Percentiles rank a stretch among this genome's conserved stretches.
These are phyloP conservation scores for Colletotrichum tabaci DNA, from an alignment of 2,329 filamentous ascomycete genomes.

Conservation along the genomic window DNA sequence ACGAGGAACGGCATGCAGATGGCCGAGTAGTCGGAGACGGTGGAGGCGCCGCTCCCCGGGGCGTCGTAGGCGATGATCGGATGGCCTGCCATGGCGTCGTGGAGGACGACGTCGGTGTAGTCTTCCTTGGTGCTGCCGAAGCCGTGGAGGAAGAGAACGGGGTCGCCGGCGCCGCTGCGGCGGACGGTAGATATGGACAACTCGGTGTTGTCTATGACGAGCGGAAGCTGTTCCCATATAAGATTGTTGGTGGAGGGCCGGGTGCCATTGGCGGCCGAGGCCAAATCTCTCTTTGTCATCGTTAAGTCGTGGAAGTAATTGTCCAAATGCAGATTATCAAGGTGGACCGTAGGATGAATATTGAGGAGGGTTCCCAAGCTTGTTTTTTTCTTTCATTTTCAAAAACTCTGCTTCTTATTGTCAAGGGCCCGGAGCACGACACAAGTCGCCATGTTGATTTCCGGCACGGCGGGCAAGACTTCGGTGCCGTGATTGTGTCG, in stretches of 20 bases:
- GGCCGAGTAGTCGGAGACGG: constrained; percentile 39
- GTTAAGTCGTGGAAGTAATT: neutral
- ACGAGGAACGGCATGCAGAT: constrained; percentile 44
- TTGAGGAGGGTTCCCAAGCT: neutral
- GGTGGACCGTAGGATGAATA: neutral
- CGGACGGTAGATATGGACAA: constrained; percentile 43
- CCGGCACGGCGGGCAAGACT: neutral
- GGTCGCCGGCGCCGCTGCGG: neutral
- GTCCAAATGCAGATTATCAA: neutral
- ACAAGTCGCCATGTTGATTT: neutral
- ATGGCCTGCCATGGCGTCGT: constrained; percentile 38
- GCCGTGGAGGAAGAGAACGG: constrained; percentile 47
- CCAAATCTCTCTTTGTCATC: neutral
- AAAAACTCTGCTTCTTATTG: neutral
- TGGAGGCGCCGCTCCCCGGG: constrained; percentile 45
- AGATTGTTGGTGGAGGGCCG: neutral
- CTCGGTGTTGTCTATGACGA: constrained; percentile 36
- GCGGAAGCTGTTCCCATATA: neutral
- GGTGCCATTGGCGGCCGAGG: neutral
- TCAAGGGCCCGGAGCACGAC: neutral
- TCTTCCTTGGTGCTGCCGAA: constrained; percentile 49
- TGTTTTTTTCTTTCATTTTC: neutral
- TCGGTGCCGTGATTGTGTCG: constrained; percentile 8
- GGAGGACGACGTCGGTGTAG: constrained; percentile 44
- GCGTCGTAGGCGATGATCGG: constrained; percentile 47